phyloP scores from a whole-genome alignment of 2,329 filamentous ascomycete species.

The Pestalotiopsis sp. region DNA sequence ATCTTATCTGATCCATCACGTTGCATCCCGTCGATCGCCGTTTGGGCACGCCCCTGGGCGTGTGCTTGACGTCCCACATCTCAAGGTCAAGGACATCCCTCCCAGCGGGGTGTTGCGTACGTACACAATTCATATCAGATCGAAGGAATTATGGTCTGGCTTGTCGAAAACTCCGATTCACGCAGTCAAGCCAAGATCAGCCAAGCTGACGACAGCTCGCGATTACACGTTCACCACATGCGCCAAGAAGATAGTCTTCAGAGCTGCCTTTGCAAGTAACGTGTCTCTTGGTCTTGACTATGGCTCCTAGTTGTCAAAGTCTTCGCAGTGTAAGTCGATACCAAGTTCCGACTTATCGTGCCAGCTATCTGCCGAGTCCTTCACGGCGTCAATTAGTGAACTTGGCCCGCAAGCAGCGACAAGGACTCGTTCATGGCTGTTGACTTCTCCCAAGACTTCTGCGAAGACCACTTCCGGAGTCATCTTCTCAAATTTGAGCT shows the following conservation, averaged over 20 bases:
- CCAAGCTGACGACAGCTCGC: neutral
- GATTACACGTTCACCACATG: neutral
- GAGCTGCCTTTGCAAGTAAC: neutral
- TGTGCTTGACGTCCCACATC: neutral
- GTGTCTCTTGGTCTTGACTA: neutral
- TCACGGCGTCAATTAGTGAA: neutral
- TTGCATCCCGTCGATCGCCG: too few species aligned
- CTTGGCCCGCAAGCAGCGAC: neutral
- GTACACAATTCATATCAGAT: neutral
- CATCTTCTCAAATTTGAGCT: neutral
- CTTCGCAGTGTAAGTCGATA: neutral
- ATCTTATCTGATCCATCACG: neutral
- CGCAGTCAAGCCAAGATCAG: too few species aligned
- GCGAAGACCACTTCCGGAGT: neutral
- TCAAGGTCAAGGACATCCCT: neutral
- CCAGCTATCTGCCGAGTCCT: neutral
- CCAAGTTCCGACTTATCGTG: neutral
- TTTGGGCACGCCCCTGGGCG: neutral
- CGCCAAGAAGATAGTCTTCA: neutral
- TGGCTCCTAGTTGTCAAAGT: neutral
- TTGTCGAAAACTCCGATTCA: neutral
- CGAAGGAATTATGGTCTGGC: neutral
- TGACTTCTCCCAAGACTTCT: neutral
- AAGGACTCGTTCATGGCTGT: neutral
- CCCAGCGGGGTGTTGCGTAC: neutral